These are phyloP conservation scores for Phytophthora vignae DNA, from an alignment of 352 stramenopile genomes.

Conservation along the genomic window DNA sequence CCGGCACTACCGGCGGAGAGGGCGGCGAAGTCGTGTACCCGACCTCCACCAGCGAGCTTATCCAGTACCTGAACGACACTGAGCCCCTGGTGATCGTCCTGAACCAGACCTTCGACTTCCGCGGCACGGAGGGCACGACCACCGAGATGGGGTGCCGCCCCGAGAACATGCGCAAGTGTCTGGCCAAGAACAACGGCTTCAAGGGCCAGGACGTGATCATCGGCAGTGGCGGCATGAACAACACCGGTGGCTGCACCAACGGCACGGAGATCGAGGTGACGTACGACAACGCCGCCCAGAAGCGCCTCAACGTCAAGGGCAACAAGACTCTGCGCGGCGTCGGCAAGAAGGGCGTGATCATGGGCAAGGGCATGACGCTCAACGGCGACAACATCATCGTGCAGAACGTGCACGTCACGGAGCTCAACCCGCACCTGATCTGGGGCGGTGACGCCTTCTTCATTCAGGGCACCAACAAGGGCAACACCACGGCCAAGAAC, in stretches of 20 bases:
- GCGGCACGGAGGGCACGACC: slow-evolving; percentile 43
- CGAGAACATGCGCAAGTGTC: slow-evolving; percentile 39
- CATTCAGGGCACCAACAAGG: slow-evolving; percentile 35
- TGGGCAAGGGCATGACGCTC: slow-evolving; percentile 48
- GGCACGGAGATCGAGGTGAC: slow-evolving; percentile 34
- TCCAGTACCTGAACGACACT: slow-evolving; percentile 34
- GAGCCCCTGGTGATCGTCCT: slow-evolving; percentile 44
- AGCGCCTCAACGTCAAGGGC: slow-evolving; percentile 40
- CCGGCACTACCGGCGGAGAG: slow-evolving; percentile 41
- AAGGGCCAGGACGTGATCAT: slow-evolving; percentile 54
- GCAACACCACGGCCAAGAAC: slow-evolving; percentile 33
- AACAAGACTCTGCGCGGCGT: slow-evolving; percentile 56
- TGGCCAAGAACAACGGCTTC: slow-evolving; percentile 46
- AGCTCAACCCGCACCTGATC: slow-evolving; percentile 58
- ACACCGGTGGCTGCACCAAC: slow-evolving; percentile 54
- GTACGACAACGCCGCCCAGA: slow-evolving; percentile 35
- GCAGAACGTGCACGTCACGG: slow-evolving; percentile 59
- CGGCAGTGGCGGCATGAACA: slow-evolving; percentile 49
- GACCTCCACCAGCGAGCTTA: slow-evolving; percentile 36
- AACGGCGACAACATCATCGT: slow-evolving; percentile 55
- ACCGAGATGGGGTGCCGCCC: slow-evolving; percentile 46
- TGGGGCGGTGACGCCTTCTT: slow-evolving; percentile 42
- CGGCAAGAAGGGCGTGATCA: slow-evolving; percentile 46
- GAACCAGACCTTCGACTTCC: slow-evolving; percentile 50
- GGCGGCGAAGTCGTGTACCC: slow-evolving; percentile 35